Evolutionary conservation across 441 rosid genomes (phyloP).

Genomic region (Eutrema salsugineum): DNA sequence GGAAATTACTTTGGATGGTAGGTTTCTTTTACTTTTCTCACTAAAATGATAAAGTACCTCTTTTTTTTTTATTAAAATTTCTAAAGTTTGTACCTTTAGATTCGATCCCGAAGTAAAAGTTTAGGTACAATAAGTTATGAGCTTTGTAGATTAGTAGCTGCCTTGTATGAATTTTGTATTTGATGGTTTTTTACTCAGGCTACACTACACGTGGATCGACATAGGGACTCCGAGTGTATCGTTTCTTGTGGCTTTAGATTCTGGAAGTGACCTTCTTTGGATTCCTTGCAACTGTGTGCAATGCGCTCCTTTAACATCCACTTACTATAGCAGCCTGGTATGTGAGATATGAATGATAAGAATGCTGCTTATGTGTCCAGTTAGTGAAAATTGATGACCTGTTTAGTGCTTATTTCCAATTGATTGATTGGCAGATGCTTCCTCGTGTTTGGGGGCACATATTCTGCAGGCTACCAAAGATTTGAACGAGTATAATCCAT

Average conservation of each 20-base stretch:
- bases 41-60: background rate
- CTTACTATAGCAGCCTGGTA: conserved; percentile 68
- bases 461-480: conserved; percentile 91
- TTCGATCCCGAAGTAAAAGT: background rate
- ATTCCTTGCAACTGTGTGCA: conserved; percentile 83
- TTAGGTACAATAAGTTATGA: background rate
- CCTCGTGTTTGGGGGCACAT: conserved; percentile 85
- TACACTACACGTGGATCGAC: conserved; percentile 82
- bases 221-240: conserved; percentile 82
- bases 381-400: conserved; percentile 37
- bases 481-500: conserved; percentile 66
- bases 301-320: conserved; percentile 75
- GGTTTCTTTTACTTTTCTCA: background rate
- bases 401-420: conserved; percentile 77
- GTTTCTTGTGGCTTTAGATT: conserved; percentile 84
- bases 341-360: background rate
- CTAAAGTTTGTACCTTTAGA: conserved; percentile 1
- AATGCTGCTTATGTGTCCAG: background rate
- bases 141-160: background rate
- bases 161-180: background rate
- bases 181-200: conserved; percentile 37
- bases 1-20: conserved; percentile 83
- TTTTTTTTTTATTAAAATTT: background rate
- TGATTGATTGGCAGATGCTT: conserved; percentile 99
- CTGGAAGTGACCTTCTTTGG: conserved; percentile 88